phyloP scores from a whole-genome alignment of 2,329 filamentous ascomycete species.

The Coniochaeta sp. region DNA sequence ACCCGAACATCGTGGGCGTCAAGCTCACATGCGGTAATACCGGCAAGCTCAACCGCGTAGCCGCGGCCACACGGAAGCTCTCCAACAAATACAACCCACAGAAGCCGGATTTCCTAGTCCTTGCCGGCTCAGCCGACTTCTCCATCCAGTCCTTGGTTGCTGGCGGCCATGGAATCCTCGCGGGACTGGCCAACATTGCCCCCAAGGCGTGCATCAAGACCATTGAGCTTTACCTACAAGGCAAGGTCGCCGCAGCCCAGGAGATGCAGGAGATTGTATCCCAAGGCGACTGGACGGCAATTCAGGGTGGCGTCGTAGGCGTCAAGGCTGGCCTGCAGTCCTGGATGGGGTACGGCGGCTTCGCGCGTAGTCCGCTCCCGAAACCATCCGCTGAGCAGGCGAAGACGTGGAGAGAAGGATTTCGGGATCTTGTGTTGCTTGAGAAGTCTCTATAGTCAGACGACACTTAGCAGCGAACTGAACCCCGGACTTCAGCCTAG shows the following conservation, averaged over 20 bases:
- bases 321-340: constrained; percentile 61
- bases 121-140: constrained; percentile 69
- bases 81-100: constrained; percentile 22
- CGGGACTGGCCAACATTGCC: constrained; percentile 64
- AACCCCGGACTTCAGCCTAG: not conserved
- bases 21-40: constrained; percentile 67
- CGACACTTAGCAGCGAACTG: not conserved
- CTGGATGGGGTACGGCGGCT: constrained; percentile 61
- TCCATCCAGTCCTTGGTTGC: constrained; percentile 60
- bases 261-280: constrained; percentile 59
- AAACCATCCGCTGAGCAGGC: constrained; percentile 41
- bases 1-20: constrained; percentile 61
- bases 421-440: constrained; percentile 41
- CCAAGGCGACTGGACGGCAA: constrained; percentile 65
- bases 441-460: constrained; percentile 34
- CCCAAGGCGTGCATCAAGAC: constrained; percentile 59
- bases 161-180: constrained; percentile 65
- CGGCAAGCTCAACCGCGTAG: constrained; percentile 59
- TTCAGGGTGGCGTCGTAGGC: constrained; percentile 63
- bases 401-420: constrained; percentile 47
- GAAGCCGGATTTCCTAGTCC: constrained; percentile 53
- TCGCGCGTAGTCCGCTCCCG: constrained; percentile 40
- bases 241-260: constrained; percentile 51
- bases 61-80: constrained; percentile 44
- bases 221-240: constrained; percentile 51